These are phyloP conservation scores for Rusavskia elegans DNA, from an alignment of 495 filamentous ascomycete genomes.

Conservation along the genomic window DNA sequence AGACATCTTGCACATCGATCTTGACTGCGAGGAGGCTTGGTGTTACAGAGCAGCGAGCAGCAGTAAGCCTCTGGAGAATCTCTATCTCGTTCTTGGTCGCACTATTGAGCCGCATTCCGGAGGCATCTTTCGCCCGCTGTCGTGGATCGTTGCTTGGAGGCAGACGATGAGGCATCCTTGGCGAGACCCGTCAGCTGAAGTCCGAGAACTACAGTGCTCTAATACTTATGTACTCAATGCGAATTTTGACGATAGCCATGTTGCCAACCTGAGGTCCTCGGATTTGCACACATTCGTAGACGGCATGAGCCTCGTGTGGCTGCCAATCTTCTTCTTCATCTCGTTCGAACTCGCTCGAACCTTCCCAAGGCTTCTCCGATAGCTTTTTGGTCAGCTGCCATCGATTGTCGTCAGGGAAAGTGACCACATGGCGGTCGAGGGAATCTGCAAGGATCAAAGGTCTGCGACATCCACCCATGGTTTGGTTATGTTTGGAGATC, in stretches of 20 bases:
- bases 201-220: neutral
- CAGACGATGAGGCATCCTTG: neutral
- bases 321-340: neutral
- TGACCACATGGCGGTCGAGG: neutral
- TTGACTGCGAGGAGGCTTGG: neutral
- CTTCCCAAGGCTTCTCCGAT: neutral
- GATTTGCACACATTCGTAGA: neutral
- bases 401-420: neutral
- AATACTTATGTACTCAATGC: neutral
- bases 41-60: neutral
- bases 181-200: neutral
- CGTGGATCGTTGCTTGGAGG: neutral
- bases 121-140: neutral
- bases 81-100: neutral
- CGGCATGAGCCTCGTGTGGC: neutral
- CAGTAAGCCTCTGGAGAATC: neutral
- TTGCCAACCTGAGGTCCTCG: neutral
- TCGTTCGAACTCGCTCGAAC: neutral
- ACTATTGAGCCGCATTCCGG: neutral
- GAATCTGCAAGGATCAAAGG: neutral
- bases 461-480: neutral
- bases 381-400: conserved; percentile 2
- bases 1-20: neutral
- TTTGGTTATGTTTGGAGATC: no score
- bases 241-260: neutral